Evolutionary conservation across 2,329 filamentous ascomycete species (phyloP), one percentile per base, ranked within the genome.

Genomic region (Fusarium proliferatum): DNA sequence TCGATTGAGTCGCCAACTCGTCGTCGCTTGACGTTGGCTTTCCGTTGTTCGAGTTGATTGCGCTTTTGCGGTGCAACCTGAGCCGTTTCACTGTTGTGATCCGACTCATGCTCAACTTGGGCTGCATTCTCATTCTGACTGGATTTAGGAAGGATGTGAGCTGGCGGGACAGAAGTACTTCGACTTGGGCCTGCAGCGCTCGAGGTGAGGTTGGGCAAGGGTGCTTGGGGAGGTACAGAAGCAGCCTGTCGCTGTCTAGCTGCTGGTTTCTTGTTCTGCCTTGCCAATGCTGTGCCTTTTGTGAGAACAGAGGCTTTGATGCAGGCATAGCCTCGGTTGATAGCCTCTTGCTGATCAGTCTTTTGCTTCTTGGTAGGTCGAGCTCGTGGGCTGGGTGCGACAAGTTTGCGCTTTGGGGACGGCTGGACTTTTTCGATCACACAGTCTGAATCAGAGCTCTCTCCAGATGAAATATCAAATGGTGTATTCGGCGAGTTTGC

Each of bases 21-120:
- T 49, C 57, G 66, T 61, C 70, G 76, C 58, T 77, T 76, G 34
- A 30, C 33, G 6, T 55, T 59, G 8, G 48, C 42, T 13, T 64
- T 39, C 28, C 59, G 62, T 12, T 48, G 48, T 13, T 61, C 23
- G 12, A 16, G 33, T 10, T 53, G 60, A 6, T 28, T 39, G 13
- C 52, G 66, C 55, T 55, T 71, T 52, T 67, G 72, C 10, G 70
- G 65, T 26, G 66, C 62, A 28, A 61, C 48, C n/a, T 45, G 23
- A n/a, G 56, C 60, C n/a, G 69, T 76, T 43, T 74, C 72, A n/a
- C 69, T 71, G 12, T 72, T 36, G 42, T 71, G 71, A 34, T 77
- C 76, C 3, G 72, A 71, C 17, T 66, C 67, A 23, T 75, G 53
- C 6, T 42, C 57, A 5, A 42, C 28, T 13, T 51, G 42, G 17